Evolutionary conservation across 108 stramenopile genomes (phyloP), one percentile per base, ranked within the genome.

Genomic region (Seminavis robusta): DNA sequence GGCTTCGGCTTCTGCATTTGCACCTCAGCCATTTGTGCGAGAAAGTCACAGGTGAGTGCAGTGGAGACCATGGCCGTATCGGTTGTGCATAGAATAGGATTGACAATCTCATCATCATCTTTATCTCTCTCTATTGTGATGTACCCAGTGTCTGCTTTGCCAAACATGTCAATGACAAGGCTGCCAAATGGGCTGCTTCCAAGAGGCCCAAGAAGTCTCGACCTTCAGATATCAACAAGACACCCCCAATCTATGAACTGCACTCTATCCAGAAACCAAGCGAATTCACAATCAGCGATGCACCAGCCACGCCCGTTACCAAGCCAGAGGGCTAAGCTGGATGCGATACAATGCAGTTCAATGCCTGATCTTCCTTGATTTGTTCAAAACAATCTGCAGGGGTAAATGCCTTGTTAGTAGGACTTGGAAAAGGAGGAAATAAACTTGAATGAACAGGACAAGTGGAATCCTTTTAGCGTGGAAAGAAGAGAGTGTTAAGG

Each of bases 151-250:
- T 63, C 31, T 63, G 51, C 50, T 80, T 63, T 59, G 86, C 92
- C 61, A 89, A 93, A 58, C 86, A 93, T 63, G 84, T 67, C 31
- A 80, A 83, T 31, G 83, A 93, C 46, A 93, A 93, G 69, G 91
- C 81, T 48, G 84, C 85, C 24, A 82, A 81, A 63, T 86, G 86
- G 80, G 83, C 84, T 65, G 69, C 66, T 9, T 56, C 80, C 45
- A 81, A 93, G 56, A 85, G 91, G 29, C 91, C 91, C 21, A 62
- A 68, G 28, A 93, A 93, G 74, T 73, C 75, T 41, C 74, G 83
- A 42, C 83, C 81, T 43, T 83, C 85, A 33, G 91, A 93, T 47
- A 93, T 83, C 37, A 80, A 89, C 65, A 83, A 83, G 17, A 89
- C 76, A 46, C 83, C 87, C 17, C 51, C 56, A 34, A 53, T 65